Evolutionary conservation across 129 eudicot genomes (phyloP), one percentile per base, ranked within the genome.

Genomic region (Solidago caesia): DNA sequence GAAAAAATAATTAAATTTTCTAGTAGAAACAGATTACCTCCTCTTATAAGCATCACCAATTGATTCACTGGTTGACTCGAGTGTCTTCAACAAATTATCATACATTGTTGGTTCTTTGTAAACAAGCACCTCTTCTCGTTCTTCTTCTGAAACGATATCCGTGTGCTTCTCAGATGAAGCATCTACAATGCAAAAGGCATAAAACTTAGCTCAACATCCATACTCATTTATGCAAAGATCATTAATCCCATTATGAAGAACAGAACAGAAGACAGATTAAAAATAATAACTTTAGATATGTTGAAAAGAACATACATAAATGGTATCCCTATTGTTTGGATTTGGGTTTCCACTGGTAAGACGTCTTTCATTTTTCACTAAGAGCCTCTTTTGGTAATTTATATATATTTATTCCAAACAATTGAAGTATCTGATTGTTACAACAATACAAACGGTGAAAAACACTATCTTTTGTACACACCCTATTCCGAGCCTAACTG

Each of bases 91-190:
- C 79, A 92, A 82, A 66, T 80, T 75, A 76, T 87, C 96, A 82
- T 85, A 92, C 81, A 81, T 79, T 9, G 92, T 74, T 7, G 87
- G 87, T 78, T 88, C 96, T 57, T 78, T 85, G 57, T 64, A 65
- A 71, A 74, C 72, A 56, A 75, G 67, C 60, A 70, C 77, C 71
- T 79, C 85, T 58, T 79, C 85, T 70, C 84, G 74, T 66, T 88
- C 95, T 25, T 64, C 91, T 68, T 87, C 91, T 41, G 77, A 83
- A 64, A 68, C 85, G n/a, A 64, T 43, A 73, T 84, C 73, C 41
- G 51, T 29, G 14, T 75, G 81, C 45, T 86, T 88, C 72, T 78
- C 84, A 3, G 80, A 69, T 39, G 69, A 84, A 63, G 57, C 68
- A n/a, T 60, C 89, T 84, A 52, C n/a, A 76, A 64, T 46, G 27